phyloP scores from a whole-genome alignment of 208 protist genomes.

The Polymyxa betae region DNA sequence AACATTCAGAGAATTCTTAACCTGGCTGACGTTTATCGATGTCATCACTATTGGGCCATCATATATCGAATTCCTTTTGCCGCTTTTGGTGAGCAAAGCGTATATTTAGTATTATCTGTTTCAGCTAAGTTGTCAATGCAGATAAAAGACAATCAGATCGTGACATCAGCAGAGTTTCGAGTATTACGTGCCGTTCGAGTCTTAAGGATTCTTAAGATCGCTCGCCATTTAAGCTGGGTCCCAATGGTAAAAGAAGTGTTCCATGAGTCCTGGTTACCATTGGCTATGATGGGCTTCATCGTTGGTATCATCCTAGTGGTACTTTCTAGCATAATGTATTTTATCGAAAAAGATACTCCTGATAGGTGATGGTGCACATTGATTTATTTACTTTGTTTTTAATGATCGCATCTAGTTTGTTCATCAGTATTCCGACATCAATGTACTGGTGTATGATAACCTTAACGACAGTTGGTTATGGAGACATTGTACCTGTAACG shows the following conservation, averaged over 20 bases:
- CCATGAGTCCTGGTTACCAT: not conserved
- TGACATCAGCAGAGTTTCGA: not conserved
- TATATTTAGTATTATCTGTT: not conserved
- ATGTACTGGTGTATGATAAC: not conserved
- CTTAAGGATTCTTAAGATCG: not conserved
- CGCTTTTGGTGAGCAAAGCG: not conserved
- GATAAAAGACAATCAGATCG: not conserved
- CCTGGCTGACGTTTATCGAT: not conserved
- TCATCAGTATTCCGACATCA: not conserved
- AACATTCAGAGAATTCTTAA: not conserved
- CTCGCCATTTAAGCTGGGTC: not conserved
- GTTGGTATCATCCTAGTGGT: not conserved
- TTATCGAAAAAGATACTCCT: not conserved
- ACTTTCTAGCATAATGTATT: not conserved
- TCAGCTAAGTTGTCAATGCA: not conserved
- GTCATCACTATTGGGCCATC: not conserved
- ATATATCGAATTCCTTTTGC: not conserved
- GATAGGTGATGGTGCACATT: not conserved
- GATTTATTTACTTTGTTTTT: too few relatives aligned
- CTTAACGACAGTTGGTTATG: not conserved
- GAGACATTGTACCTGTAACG: not conserved
- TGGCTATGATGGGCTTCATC: constrained; percentile 7
- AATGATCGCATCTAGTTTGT: not conserved
- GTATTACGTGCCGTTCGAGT: not conserved
- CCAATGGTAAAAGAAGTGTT: not conserved